Evolutionary conservation across 257 asterid genomes (phyloP).

Genomic region (Cynanchum wilfordii): DNA sequence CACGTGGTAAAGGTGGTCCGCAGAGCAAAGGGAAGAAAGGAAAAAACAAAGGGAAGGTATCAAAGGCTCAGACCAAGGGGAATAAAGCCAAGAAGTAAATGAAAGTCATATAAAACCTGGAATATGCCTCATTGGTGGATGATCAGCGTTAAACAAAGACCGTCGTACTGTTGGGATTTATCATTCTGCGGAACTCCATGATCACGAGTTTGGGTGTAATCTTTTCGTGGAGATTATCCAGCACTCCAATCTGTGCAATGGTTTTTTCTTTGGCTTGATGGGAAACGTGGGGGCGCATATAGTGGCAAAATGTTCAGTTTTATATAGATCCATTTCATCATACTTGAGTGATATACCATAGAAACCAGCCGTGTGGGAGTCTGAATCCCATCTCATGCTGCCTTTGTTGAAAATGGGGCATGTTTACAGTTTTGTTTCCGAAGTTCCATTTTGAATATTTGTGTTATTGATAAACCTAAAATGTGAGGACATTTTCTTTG

Average conservation of each 20-base stretch:
- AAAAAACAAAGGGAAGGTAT: conserved; percentile 54
- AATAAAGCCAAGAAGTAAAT: background rate
- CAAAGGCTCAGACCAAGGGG: conserved; percentile 23
- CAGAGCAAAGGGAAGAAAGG: conserved; percentile 59
- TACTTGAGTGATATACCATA: background rate
- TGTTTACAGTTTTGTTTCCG: background rate
- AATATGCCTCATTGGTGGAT: background rate
- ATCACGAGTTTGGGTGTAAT: background rate
- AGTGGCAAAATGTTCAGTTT: background rate
- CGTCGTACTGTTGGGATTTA: background rate
- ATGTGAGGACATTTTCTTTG: background rate
- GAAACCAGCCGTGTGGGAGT: background rate
- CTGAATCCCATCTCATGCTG: background rate
- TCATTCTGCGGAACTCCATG: background rate
- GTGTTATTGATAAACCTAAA: background rate
- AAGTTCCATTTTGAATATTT: background rate
- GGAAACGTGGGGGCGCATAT: background rate
- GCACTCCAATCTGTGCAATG: background rate
- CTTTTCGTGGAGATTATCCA: too few relatives aligned
- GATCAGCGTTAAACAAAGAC: background rate
- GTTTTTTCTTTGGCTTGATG: background rate
- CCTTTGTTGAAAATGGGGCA: background rate
- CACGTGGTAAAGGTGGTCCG: conserved; percentile 44
- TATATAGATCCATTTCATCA: background rate
- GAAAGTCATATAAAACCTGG: background rate